Conservation (phyloP, 371 early-diverging fungal genomes). For the Choanephora cucurbitarum region DNA sequence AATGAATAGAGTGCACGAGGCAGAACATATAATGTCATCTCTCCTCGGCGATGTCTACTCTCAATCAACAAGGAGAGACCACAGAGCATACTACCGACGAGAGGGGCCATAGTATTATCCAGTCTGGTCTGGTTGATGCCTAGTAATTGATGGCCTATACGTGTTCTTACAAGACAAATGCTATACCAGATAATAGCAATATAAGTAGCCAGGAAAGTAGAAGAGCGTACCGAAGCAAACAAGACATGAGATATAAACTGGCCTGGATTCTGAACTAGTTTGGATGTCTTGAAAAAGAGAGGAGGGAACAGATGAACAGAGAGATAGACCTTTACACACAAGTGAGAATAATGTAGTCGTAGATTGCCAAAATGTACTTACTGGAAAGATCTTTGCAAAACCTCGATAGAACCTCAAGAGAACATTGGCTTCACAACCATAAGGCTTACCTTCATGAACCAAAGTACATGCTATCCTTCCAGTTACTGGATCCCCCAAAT, state of each 20-base stretch:
- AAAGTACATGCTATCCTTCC: conserved; percentile 48
- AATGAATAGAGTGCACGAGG: conserved; percentile 61
- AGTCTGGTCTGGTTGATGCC: conserved; percentile 29
- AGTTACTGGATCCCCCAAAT: conserved; percentile 38
- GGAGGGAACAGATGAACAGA: conserved; percentile 64
- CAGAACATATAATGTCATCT: conserved; percentile 66
- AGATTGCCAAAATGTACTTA: too few species aligned
- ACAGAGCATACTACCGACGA: conserved; percentile 59
- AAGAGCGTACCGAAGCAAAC: conserved; percentile 52
- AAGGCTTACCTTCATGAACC: conserved; percentile 46
- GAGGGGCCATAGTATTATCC: conserved; percentile 54
- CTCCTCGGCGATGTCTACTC: conserved; percentile 59
- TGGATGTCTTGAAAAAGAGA: conserved; percentile 51
- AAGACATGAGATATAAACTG: conserved; percentile 43
- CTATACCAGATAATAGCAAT: conserved; percentile 63
- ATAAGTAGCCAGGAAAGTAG: conserved; percentile 64
- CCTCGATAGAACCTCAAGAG: conserved; percentile 45
- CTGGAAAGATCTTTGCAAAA: conserved; percentile 47
- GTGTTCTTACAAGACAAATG: conserved; percentile 58
- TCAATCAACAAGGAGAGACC: conserved; percentile 64
- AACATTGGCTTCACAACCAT: conserved; percentile 47
- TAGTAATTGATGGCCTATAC: conserved; percentile 49
- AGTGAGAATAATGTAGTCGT: too few species aligned
- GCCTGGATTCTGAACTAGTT: conserved; percentile 37
- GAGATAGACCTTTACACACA: conserved; percentile 65